These are phyloP conservation scores for Panaeolus papilionaceus DNA, from an alignment of 768 basidiomycete genomes.

Conservation along the genomic window DNA sequence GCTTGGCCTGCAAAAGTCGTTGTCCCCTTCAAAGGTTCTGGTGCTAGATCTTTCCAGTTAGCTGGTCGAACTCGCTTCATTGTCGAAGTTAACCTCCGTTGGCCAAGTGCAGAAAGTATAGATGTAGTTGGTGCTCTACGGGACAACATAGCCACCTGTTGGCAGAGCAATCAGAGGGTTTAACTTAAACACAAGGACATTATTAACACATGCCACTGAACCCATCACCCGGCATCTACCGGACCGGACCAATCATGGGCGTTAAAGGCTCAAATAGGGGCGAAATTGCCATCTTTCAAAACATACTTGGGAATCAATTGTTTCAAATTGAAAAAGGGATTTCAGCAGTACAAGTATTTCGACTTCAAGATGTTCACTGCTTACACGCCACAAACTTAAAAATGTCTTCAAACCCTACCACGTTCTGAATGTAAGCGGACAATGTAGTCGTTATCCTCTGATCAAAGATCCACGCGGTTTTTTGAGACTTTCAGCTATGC, in stretches of 20 bases:
- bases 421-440: no score
- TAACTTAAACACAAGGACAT: not conserved
- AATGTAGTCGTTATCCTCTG: no score
- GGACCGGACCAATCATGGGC: not conserved
- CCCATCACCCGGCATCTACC: not conserved
- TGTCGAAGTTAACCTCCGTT: conserved; percentile 33
- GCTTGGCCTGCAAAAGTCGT: conserved; percentile 72
- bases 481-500: conserved; percentile 13
- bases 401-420: no score
- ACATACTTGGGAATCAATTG: no score
- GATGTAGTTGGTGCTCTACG: conserved; percentile 9
- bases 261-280: not conserved
- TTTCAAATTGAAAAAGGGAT: no score
- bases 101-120: conserved; percentile 11
- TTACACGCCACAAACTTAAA: no score
- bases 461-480: conserved; percentile 15
- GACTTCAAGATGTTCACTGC: no score
- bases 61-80: conserved; percentile 42
- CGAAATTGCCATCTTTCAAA: no score
- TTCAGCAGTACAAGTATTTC: no score
- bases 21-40: conserved; percentile 55
- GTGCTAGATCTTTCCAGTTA: conserved; percentile 78
- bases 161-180: not conserved
- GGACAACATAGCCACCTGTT: conserved; percentile 11
- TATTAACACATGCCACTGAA: not conserved